Base-by-base conservation (phyloP, 2,329 filamentous ascomycete species). In the Phialemoniopsis sp. region DNA sequence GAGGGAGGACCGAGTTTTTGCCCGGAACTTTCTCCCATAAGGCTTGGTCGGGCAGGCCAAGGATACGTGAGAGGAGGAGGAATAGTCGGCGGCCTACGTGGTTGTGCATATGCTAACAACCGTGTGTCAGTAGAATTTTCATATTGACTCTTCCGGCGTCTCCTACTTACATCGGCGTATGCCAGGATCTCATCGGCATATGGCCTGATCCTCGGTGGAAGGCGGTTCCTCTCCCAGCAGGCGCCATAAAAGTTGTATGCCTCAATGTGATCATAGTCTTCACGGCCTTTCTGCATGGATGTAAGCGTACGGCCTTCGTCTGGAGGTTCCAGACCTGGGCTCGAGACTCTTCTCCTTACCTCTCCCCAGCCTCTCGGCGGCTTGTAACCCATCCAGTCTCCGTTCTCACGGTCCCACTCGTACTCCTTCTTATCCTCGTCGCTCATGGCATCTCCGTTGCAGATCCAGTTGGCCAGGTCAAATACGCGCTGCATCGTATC, bases 171-270 rank as follows among this genome's bases (percentile, higher is more conserved):
- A 26, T 26, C 21, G 21, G 21, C 21, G 21, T 26, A 52, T 1
- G 58, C 55, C 37, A 61, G 61, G 36, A 72, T 69, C 45, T 72
- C 69, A 43, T 72, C 68, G 67, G 72, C 71, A 43, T 70, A 70
- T 0, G 69, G 68, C 39, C 63, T 59, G 2, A 72, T 51, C 36
- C 69, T 73, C n/a, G 44, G 59, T 2, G 71, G 72, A 1, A 64
- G 55, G 8, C 66, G 74, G 35, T 61, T 50, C 41, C 67, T 55
- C 42, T 64, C 54, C 62, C 66, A 73, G 34, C 74, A 68, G 1
- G 51, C 52, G 17, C 59, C 64, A 55, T 74, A 75, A 63, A 65
- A 74, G 54, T 75, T 75, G 54, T 74, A 76, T 43, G 75, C 71
- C 45, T 76, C 71, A 39, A 74, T 74, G 4, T 70, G 70, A 47